These are phyloP conservation scores for Raddia guianensis DNA, from an alignment of 176 grass and related monocot genomes.

Conservation along the genomic window DNA sequence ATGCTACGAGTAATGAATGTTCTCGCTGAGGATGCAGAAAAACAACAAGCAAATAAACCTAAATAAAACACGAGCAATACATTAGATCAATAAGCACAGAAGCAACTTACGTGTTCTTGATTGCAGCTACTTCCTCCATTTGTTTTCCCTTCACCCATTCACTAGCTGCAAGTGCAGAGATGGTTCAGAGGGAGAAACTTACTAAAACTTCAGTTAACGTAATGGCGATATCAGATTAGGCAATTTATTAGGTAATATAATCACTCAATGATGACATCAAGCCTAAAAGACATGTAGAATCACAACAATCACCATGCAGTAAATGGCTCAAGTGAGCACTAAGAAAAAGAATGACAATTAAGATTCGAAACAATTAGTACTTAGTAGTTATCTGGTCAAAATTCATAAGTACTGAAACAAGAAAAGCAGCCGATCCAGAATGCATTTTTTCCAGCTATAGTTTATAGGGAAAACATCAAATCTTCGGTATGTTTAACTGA, in stretches of 20 bases:
- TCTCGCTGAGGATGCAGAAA: not conserved
- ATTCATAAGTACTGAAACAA: not conserved
- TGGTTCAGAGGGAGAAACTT: not conserved
- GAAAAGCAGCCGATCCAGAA: not conserved
- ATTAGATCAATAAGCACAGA: not conserved
- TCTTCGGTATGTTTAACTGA: not conserved
- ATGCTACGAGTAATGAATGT: not conserved
- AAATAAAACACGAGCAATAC: not conserved
- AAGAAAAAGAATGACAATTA: not conserved
- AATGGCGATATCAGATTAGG: not conserved
- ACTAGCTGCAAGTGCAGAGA: constrained; percentile 51
- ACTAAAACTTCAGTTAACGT: not conserved
- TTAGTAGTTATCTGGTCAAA: not conserved
- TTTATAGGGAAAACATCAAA: too few species aligned
- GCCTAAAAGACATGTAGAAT: not conserved
- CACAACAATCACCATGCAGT: not conserved
- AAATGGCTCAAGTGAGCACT: not conserved
- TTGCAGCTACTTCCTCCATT: constrained; percentile 71
- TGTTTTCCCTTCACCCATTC: constrained; percentile 93
- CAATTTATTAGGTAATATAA: not conserved
- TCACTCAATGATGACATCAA: not conserved
- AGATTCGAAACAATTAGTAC: not conserved
- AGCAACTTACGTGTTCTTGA: constrained; percentile 77
- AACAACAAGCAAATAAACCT: not conserved
- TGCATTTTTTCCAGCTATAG: not conserved